A percentile compares a stretch with the other conserved stretches of the same genome.
Evolutionary conservation across 768 basidiomycete genomes (phyloP).

Genomic region (Cubamyces lactineus): DNA sequence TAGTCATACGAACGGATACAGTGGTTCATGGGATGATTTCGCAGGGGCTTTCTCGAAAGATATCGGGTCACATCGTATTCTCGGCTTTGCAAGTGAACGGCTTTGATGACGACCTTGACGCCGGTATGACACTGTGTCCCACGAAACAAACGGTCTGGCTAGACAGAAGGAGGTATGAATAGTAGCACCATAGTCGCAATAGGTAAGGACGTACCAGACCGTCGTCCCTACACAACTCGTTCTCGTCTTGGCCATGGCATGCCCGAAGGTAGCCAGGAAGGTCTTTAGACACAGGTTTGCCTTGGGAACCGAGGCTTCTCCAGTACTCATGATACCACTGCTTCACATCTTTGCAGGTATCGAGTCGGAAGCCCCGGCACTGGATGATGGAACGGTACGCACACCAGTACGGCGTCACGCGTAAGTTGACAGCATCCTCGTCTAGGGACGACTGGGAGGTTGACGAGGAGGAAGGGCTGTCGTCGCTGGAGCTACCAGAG

Average conservation of each 20-base stretch:
- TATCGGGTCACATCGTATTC: slow-evolving; percentile 63
- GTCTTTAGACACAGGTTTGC: slow-evolving; percentile 25
- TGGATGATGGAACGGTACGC: slow-evolving; percentile 52
- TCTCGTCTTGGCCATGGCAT: slow-evolving; percentile 47
- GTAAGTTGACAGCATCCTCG: slow-evolving; percentile 50
- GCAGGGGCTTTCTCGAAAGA: slow-evolving; percentile 55
- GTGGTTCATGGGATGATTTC: slow-evolving; percentile 69
- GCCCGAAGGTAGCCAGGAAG: slow-evolving; percentile 40
- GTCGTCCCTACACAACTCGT: slow-evolving; percentile 68
- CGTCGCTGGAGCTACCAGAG: slow-evolving; percentile 10
- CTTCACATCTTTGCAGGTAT: slow-evolving; percentile 70
- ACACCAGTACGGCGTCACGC: slow-evolving; percentile 65
- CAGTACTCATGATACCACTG: slow-evolving; percentile 51
- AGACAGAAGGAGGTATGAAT: neutral
- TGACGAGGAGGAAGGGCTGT: slow-evolving; percentile 36
- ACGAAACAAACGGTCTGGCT: slow-evolving; percentile 78
- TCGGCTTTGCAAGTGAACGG: slow-evolving; percentile 63
- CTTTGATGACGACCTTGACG: slow-evolving; percentile 64
- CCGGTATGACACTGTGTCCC: slow-evolving; percentile 58
- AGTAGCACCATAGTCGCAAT: neutral
- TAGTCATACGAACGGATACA: slow-evolving; percentile 58
- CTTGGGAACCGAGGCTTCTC: slow-evolving; percentile 30
- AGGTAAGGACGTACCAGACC: slow-evolving; percentile 57
- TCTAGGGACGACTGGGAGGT: slow-evolving; percentile 59
- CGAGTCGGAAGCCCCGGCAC: slow-evolving; percentile 60